Conservation (phyloP, 2,329 filamentous ascomycete genomes). For the Xylariaceae sp. region DNA sequence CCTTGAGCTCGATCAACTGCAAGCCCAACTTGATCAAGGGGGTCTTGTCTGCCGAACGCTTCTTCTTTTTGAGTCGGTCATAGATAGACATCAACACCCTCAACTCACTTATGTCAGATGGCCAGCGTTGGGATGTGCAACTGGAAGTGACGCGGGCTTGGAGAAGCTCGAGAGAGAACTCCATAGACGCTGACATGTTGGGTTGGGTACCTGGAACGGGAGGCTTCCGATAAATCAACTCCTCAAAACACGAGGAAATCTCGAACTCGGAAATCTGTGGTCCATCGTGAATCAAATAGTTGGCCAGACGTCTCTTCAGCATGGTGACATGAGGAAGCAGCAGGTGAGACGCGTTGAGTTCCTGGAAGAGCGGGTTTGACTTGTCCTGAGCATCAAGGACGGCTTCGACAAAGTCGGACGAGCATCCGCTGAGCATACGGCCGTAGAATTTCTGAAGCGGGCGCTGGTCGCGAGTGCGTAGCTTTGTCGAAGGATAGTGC, state of each 20-base stretch:
- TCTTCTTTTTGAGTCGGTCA: not conserved
- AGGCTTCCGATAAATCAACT: conserved; percentile 9
- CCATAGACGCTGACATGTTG: conserved; percentile 15
- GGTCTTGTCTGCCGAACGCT: conserved; percentile 7
- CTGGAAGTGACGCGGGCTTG: conserved; percentile 6
- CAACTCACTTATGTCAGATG: conserved; percentile 4
- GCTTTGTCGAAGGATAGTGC: conserved; percentile 12
- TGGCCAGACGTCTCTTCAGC: conserved; percentile 11
- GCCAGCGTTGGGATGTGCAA: conserved; percentile 11
- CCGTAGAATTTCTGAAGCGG: conserved; percentile 14
- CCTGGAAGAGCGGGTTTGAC: conserved; percentile 15
- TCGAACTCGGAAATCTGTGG: conserved; percentile 8
- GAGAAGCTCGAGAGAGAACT: conserved; percentile 14
- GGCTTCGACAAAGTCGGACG: conserved; percentile 11
- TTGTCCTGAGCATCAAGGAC: conserved; percentile 11
- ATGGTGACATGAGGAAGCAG: conserved; percentile 11
- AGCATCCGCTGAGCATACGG: conserved; percentile 15
- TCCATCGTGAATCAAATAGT: conserved; percentile 13
- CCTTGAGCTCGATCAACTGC: conserved; percentile 8
- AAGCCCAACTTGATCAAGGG: conserved; percentile 12
- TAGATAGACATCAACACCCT: conserved; percentile 14
- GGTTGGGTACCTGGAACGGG: conserved; percentile 6
- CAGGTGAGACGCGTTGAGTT: conserved; percentile 3
- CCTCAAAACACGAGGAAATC: conserved; percentile 7
- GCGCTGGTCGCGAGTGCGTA: conserved; percentile 11